Conservation (phyloP, 768 basidiomycete genomes). For the Kwoniella sp. region DNA sequence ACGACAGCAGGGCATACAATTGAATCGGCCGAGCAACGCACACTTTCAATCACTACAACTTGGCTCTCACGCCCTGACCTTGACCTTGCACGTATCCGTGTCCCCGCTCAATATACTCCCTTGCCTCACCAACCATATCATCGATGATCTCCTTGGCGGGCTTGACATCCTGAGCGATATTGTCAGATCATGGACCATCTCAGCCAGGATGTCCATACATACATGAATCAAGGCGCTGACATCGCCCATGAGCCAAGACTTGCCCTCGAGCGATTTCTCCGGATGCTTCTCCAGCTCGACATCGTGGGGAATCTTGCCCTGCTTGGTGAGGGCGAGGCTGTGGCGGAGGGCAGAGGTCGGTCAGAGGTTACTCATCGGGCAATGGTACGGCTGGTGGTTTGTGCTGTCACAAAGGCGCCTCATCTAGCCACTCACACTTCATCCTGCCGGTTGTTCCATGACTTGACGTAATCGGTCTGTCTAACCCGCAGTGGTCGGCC, state of each 20-base stretch:
- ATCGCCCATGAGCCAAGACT: constrained; percentile 78
- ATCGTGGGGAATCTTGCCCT: constrained; percentile 75
- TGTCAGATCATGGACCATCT: neutral
- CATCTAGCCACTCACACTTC: constrained; percentile 44
- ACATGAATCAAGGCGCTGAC: constrained; percentile 59
- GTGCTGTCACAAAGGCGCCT: too few species aligned
- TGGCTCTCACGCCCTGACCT: constrained; percentile 3
- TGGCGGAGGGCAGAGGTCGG: too few species aligned
- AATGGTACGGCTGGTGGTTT: too few species aligned
- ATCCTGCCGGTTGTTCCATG: constrained; percentile 58
- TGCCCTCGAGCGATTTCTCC: constrained; percentile 65
- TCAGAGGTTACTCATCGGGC: too few species aligned
- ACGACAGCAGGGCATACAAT: too few species aligned
- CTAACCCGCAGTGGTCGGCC: constrained; percentile 83
- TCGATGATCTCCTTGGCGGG: constrained; percentile 82
- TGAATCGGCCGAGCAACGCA: too few species aligned
- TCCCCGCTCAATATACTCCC: constrained; percentile 55
- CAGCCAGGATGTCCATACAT: neutral
- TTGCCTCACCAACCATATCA: constrained; percentile 72
- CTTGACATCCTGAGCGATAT: constrained; percentile 69
- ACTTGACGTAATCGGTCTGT: constrained; percentile 75
- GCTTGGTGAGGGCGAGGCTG: constrained; percentile 72
- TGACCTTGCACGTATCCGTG: constrained; percentile 1
- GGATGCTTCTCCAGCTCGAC: constrained; percentile 73
- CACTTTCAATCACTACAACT: too few species aligned